Evolutionary conservation across 2,329 filamentous ascomycete genomes (phyloP).

Genomic region (Coniochaeta sp.): DNA sequence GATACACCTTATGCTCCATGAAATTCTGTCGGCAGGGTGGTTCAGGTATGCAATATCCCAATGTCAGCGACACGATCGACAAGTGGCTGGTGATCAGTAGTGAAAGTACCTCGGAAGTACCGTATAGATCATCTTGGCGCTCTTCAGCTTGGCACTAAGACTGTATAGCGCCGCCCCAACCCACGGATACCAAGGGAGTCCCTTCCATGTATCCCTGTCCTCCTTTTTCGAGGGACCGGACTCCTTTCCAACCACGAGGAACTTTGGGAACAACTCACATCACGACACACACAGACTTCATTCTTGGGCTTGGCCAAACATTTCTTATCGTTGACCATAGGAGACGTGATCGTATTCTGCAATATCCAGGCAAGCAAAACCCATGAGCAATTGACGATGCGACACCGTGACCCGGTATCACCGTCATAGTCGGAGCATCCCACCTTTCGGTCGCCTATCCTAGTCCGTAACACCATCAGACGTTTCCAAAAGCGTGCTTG

Average conservation of each 20-base stretch:
- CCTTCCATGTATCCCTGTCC: neutral
- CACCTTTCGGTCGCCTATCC: neutral
- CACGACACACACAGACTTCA: neutral
- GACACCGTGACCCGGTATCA: neutral
- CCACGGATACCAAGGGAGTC: neutral
- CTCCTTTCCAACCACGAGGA: neutral
- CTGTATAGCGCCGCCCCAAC: too few species aligned
- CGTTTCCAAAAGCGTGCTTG: neutral
- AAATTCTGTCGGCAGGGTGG: too few species aligned
- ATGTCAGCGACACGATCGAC: neutral
- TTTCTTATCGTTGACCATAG: neutral
- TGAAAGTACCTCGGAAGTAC: neutral
- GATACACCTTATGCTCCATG: too few species aligned
- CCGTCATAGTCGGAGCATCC: neutral
- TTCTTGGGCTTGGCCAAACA: neutral
- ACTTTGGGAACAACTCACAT: neutral
- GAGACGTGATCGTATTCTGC: neutral
- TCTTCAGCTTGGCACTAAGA: neutral
- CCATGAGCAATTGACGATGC: neutral
- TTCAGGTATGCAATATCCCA: neutral
- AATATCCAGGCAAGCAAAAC: neutral
- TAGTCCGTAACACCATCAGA: neutral
- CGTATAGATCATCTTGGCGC: neutral
- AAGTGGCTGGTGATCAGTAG: neutral
- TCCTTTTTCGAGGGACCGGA: neutral